These are phyloP conservation scores for Sclerotinia subarctica DNA, from an alignment of 2,329 filamentous ascomycete genomes.

Conservation along the genomic window DNA sequence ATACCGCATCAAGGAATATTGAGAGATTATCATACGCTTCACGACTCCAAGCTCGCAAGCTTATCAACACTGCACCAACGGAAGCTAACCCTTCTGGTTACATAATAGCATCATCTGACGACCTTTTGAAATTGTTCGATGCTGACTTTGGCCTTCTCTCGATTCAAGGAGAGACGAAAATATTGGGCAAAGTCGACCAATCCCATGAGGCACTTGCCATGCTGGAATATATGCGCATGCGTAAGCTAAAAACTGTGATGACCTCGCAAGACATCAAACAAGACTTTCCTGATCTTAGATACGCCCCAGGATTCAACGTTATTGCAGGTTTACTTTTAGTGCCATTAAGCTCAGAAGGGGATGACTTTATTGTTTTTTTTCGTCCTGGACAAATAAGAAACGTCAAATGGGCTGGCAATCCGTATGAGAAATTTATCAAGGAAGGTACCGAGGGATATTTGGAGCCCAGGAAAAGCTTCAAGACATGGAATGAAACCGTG, in stretches of 20 bases:
- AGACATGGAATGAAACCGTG: slow-evolving; percentile 75
- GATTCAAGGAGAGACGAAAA: slow-evolving; percentile 84
- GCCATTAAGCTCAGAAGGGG: slow-evolving; percentile 70
- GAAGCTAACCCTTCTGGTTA: slow-evolving; percentile 82
- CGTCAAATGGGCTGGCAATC: slow-evolving; percentile 79
- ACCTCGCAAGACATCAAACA: slow-evolving; percentile 71
- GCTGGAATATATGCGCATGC: slow-evolving; percentile 78
- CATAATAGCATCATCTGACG: slow-evolving; percentile 85
- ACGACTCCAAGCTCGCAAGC: slow-evolving; percentile 76
- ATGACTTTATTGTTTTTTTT: slow-evolving; percentile 89
- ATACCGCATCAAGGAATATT: slow-evolving; percentile 82
- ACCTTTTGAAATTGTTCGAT: slow-evolving; percentile 78
- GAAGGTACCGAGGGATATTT: slow-evolving; percentile 70
- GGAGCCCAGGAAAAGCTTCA: slow-evolving; percentile 77
- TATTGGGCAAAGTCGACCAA: slow-evolving; percentile 70
- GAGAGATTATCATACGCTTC: slow-evolving; percentile 84
- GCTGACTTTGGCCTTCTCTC: slow-evolving; percentile 84
- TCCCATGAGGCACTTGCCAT: slow-evolving; percentile 81
- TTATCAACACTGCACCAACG: slow-evolving; percentile 81
- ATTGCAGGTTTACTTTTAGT: slow-evolving; percentile 80
- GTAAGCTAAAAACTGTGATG: slow-evolving; percentile 69
- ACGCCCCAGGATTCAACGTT: slow-evolving; percentile 72
- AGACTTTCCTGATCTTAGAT: slow-evolving; percentile 80
- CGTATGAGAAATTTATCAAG: slow-evolving; percentile 73
- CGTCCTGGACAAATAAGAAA: slow-evolving; percentile 71